Evolutionary conservation across 192 early-diverging fungal genomes (phyloP), one percentile per base, ranked within the genome.

Genomic region (Podila horticola): DNA sequence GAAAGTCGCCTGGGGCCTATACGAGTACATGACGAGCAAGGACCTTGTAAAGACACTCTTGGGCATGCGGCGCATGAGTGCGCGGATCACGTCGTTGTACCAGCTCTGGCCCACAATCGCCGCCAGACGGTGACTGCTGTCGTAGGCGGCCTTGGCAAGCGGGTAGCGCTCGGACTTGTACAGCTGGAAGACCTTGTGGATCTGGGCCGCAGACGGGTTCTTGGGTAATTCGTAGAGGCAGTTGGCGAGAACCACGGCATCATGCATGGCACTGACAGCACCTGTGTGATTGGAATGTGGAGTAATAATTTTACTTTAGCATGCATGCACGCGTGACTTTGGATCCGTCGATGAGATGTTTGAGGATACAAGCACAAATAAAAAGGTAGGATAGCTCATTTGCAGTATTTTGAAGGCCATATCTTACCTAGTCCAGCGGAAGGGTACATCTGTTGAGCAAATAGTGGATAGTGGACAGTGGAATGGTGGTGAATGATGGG

Each of bases 181-280:
- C 28, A 49, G 24, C 33, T 66, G 57, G n/a, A 66, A 74, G 55
- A 45, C 72, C 24, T 66, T 48, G 11, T 50, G 31, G 55, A 74
- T 48, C 9, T 74, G 57, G 19, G 65, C 64, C 8, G 60, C n/a
- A 2, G 72, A 58, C 5, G 72, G 72, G 19, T 66, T 36, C 5
- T 45, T 12, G 15, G 72, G 64, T n/a, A 74, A 13, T 24, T 74
- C 72, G 48, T 74, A 74, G 6, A 74, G 26, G 36, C 72, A 74
- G 49, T 74, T 74, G 28, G 72, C 64, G 1, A 74, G 34, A 0
- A 34, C 48, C 0, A 74, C 62, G 15, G 72, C 64, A 38, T 74
- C 72, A 0, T 74, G 72, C 24, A 74, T 74, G 7, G 72, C 72
- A 61, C 58, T 66, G 9, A 74, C 72, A 34, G 72, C 72, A 34